These are phyloP conservation scores for Tetrapisispora arboricola DNA, from an alignment of 805 yeast genomes.

Conservation along the genomic window DNA sequence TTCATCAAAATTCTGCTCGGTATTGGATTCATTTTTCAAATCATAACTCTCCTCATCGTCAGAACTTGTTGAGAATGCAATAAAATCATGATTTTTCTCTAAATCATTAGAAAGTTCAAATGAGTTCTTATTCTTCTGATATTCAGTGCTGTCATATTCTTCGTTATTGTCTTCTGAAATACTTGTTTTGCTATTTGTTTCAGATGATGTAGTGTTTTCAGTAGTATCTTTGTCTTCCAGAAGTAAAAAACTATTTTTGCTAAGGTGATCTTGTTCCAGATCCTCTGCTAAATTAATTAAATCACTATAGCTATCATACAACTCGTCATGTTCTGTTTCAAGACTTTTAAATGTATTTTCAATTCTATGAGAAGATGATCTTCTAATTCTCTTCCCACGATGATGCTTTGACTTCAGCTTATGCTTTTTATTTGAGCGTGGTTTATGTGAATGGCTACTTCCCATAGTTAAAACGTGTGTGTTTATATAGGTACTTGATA, in stretches of 20 bases:
- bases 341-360: slow-evolving; percentile 24
- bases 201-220: neutral
- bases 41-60: slow-evolving; percentile 16
- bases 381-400: slow-evolving; percentile 18
- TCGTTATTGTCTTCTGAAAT: neutral
- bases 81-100: slow-evolving; percentile 31
- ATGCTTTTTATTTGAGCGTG: slow-evolving; percentile 5
- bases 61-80: slow-evolving; percentile 30
- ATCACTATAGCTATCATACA: slow-evolving; percentile 23
- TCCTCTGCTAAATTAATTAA: neutral
- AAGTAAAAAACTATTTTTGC: slow-evolving; percentile 1
- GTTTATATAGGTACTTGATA: too few relatives aligned
- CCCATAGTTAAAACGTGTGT: neutral
- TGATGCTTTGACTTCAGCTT: neutral
- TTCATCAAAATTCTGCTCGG: slow-evolving; percentile 1
- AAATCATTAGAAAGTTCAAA: slow-evolving; percentile 1
- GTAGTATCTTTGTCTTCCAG: neutral
- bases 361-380: slow-evolving; percentile 25
- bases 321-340: slow-evolving; percentile 14
- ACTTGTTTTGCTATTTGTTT: neutral
- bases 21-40: slow-evolving; percentile 3
- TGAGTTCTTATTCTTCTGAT: neutral
- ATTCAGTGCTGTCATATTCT: too few relatives aligned
- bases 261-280: neutral
- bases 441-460: neutral